Evolutionary conservation across 2,329 filamentous ascomycete species (phyloP).

Genomic region (Aspergillus sp.): DNA sequence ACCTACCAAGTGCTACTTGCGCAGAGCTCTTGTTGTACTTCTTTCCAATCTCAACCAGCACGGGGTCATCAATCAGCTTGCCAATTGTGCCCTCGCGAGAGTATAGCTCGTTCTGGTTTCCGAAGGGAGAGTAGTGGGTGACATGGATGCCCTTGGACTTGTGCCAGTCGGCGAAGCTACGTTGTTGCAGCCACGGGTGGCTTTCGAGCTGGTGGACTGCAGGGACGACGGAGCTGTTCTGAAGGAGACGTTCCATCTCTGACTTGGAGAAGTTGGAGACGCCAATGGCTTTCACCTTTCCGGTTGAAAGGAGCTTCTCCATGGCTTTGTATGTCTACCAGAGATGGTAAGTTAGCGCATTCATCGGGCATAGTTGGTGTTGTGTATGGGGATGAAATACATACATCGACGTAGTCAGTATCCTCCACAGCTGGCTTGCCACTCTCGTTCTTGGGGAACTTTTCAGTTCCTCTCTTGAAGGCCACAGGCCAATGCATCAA

Average conservation of each 20-base stretch:
- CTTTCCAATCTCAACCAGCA: conserved; percentile 53
- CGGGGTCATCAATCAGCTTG: conserved; percentile 56
- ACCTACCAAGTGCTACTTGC: conserved; percentile 53
- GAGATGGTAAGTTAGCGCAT: background rate
- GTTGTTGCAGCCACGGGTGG: conserved; percentile 57
- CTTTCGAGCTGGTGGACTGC: conserved; percentile 56
- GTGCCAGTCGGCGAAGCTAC: conserved; percentile 52
- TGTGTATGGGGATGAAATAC: conserved; percentile 6
- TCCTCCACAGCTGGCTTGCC: conserved; percentile 47
- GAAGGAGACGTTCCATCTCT: conserved; percentile 52
- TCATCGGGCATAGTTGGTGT: background rate
- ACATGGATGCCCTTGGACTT: conserved; percentile 54
- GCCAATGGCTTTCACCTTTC: conserved; percentile 54
- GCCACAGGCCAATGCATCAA: conserved; percentile 68
- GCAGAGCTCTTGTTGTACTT: conserved; percentile 55
- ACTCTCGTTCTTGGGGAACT: conserved; percentile 49
- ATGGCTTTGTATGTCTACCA: conserved; percentile 54
- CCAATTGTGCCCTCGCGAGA: conserved; percentile 44
- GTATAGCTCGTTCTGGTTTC: conserved; percentile 57
- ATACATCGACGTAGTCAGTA: conserved; percentile 53
- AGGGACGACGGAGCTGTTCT: conserved; percentile 48
- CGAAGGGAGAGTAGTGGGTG: conserved; percentile 58
- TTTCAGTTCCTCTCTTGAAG: conserved; percentile 52
- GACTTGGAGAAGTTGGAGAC: conserved; percentile 55
- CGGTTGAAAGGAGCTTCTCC: conserved; percentile 45